Evolutionary conservation across 495 filamentous ascomycete species (phyloP), one percentile per base, ranked within the genome.

Genomic region (Xeromyces bisporus): DNA sequence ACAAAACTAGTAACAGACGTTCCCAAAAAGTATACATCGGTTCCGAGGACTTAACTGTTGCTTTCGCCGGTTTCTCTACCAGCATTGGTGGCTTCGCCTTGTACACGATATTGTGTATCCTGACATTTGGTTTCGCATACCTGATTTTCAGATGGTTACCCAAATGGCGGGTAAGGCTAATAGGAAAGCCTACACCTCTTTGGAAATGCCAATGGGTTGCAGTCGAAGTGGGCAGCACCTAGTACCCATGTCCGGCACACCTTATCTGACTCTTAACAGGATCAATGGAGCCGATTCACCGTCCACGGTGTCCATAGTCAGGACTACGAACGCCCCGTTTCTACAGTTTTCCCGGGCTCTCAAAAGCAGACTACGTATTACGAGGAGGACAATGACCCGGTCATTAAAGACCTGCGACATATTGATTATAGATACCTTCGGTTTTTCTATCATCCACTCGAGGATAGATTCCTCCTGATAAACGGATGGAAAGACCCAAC

Each of bases 351-450:
- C 47, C 78, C 81, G 0, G 46, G 67, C 13, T 56, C 71, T 10
- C 60, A 61, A 17, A 60, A 66, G 36, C 57, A 58, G 26, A 32
- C 37, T 9, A 34, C 59, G 25, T 30, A 68, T 23, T 70, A 75
- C 35, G 81, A 91, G 36, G 85, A 96, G 41, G 81, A 91, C 38
- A 73, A 74, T 26, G 91, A 99, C 39, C 83, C 84, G 2, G 64
- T 82, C 17, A 55, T 96, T 31, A 54, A 58, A 9, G 51, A 71
- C 28, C 67, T 96, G 7, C 73, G 73, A 7, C 73, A 70, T 28
- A 54, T 99, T 21, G 80, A 93, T 41, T 96, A 96, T 46, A 77
- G 87, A 40, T 93, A 96, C 47, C 76, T 96, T 26, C 73, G 82
- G 28, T 89, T 99, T 37, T 89, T 75, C 47, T 96, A 77, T 42